Percentiles rank a stretch among this genome's conserved stretches.
These are phyloP conservation scores for Talaromyces sp. DNA, from an alignment of 2,329 filamentous ascomycete species.

Conservation along the genomic window DNA sequence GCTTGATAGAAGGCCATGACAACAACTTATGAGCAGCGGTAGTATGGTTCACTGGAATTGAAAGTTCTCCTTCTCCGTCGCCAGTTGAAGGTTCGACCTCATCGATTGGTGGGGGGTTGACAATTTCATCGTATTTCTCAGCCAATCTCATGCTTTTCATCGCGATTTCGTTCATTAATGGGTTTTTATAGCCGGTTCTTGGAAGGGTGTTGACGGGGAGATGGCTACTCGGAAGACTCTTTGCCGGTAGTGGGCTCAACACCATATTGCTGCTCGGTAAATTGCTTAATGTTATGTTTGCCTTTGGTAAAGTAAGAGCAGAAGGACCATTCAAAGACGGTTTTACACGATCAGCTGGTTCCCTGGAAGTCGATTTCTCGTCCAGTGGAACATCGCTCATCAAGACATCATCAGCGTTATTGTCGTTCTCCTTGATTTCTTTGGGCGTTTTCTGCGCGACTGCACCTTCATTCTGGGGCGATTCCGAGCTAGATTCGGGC, in stretches of 20 bases:
- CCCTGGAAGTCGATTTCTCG: background rate
- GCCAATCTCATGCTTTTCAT: background rate
- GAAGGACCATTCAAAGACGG: background rate
- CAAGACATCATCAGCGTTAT: background rate
- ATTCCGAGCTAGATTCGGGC: background rate
- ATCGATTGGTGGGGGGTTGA: background rate
- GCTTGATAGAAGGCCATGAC: slow-evolving; percentile 62
- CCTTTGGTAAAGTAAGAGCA: background rate
- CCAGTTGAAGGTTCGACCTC: slow-evolving; percentile 4
- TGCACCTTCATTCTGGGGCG: background rate
- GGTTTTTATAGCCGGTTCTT: background rate
- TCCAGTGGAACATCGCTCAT: background rate
- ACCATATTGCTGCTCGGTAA: background rate
- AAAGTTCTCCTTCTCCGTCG: slow-evolving; percentile 51
- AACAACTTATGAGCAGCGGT: slow-evolving; percentile 83
- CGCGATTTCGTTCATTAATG: background rate
- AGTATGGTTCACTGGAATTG: slow-evolving; percentile 79
- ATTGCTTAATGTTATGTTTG: background rate
- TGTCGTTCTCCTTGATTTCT: background rate
- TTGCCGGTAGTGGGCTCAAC: background rate
- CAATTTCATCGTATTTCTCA: background rate
- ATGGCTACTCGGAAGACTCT: background rate
- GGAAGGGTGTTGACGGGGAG: background rate
- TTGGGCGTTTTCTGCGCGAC: background rate
- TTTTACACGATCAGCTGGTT: background rate